These are phyloP conservation scores for Immersiella caudata DNA, from an alignment of 495 filamentous ascomycete genomes.

Conservation along the genomic window DNA sequence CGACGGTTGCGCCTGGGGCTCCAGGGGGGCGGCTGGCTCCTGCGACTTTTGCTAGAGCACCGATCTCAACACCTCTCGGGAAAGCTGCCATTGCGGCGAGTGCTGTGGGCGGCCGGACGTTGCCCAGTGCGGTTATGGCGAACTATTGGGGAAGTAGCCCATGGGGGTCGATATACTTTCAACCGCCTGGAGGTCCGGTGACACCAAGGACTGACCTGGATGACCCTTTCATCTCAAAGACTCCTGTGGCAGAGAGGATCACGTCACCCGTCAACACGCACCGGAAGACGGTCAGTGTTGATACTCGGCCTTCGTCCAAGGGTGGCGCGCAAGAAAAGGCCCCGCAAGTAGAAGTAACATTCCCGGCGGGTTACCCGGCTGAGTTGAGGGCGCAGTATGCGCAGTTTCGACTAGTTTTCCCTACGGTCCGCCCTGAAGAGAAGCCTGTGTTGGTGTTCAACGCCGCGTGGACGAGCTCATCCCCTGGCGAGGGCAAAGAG, in stretches of 20 bases:
- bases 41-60: conserved; percentile 78
- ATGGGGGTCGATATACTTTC: conserved; percentile 74
- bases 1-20: conserved; percentile 32
- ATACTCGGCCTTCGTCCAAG: conserved; percentile 53
- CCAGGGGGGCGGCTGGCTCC: conserved; percentile 73
- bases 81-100: conserved; percentile 82
- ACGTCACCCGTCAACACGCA: conserved; percentile 48
- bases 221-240: conserved; percentile 47
- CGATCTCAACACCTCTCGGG: conserved; percentile 84
- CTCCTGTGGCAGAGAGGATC: conserved; percentile 39
- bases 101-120: conserved; percentile 65
- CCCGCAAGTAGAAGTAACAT: conserved; percentile 59
- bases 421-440: conserved; percentile 71
- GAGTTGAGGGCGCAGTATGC: conserved; percentile 86
- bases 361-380: conserved; percentile 80
- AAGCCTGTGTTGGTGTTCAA: conserved; percentile 72
- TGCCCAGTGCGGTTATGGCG: conserved; percentile 83
- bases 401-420: conserved; percentile 91
- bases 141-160: conserved; percentile 90
- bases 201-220: conserved; percentile 50
- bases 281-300: conserved; percentile 80
- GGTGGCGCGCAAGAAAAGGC: conserved; percentile 40
- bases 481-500: conserved; percentile 38
- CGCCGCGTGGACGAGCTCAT: conserved; percentile 55
- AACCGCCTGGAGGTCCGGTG: conserved; percentile 32